Evolutionary conservation across 306 rosid species (phyloP).

Genomic region (Quercus rubra): DNA sequence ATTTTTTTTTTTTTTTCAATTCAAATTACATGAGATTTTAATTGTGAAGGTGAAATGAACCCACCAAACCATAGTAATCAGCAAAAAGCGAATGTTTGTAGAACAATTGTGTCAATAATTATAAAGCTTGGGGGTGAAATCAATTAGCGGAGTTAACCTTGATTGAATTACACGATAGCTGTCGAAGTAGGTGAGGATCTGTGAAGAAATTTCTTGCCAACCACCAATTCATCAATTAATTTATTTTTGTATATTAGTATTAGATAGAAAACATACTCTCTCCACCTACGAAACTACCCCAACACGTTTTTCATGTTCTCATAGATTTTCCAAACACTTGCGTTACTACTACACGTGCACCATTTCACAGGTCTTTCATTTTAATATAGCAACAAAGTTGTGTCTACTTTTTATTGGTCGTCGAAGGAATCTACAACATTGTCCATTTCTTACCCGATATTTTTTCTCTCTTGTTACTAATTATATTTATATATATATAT

Average conservation of each 20-base stretch:
- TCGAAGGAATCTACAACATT: background rate
- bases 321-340: background rate
- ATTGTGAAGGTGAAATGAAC: no score
- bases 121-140: no score
- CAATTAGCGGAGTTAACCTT: background rate
- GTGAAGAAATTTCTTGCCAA: background rate
- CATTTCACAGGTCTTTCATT: background rate
- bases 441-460: background rate
- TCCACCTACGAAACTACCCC: background rate
- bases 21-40: no score
- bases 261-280: background rate
- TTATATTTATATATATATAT: background rate
- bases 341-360: background rate
- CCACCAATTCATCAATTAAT: background rate
- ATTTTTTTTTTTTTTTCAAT: no score
- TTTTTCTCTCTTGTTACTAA: background rate
- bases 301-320: background rate
- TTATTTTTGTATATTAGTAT: no score
- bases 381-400: background rate
- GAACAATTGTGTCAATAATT: no score
- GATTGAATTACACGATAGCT: background rate
- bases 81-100: no score
- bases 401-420: background rate
- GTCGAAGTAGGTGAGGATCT: constrained; percentile 15
- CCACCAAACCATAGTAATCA: no score